phyloP scores from a whole-genome alignment of 2,329 filamentous ascomycete genomes.

The Gaeumannomyces sp. region DNA sequence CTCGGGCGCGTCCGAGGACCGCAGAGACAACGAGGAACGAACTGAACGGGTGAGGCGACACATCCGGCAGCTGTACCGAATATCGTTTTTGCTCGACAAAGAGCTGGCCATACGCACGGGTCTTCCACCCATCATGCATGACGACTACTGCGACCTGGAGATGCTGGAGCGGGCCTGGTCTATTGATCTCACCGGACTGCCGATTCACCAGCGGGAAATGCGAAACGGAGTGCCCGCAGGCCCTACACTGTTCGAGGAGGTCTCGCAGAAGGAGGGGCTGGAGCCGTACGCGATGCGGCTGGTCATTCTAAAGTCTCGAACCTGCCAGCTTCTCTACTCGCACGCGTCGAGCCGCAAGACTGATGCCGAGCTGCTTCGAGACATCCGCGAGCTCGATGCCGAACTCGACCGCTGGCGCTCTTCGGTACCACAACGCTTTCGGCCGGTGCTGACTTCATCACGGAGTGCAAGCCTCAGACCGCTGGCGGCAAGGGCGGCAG shows the following conservation, averaged over 20 bases:
- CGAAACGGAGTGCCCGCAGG: not conserved
- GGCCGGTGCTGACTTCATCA: conserved; percentile 34
- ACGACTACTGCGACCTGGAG: conserved; percentile 47
- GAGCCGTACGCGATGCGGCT: conserved; percentile 25
- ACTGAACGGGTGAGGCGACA: conserved; percentile 25
- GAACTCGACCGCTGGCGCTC: conserved; percentile 49
- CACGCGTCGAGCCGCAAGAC: conserved; percentile 35
- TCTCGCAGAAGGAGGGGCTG: conserved; percentile 7
- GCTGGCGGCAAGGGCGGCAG: not conserved
- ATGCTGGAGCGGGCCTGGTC: conserved; percentile 37
- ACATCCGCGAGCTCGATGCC: conserved; percentile 51
- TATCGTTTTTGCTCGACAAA: conserved; percentile 49
- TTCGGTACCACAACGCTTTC: conserved; percentile 36
- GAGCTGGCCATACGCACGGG: conserved; percentile 48
- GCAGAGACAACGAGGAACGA: conserved; percentile 4
- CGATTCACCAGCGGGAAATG: conserved; percentile 15
- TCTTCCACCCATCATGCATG: conserved; percentile 43
- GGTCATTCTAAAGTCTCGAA: conserved; percentile 44
- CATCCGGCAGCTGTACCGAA: conserved; percentile 43
- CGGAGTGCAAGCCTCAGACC: not conserved
- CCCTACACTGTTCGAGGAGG: conserved; percentile 17
- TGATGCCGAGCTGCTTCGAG: conserved; percentile 46
- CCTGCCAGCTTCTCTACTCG: conserved; percentile 43
- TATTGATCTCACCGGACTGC: conserved; percentile 17
- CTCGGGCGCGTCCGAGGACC: not conserved